Base-by-base conservation (phyloP, 2,329 filamentous ascomycete genomes). In the Monosporascus sp. region DNA sequence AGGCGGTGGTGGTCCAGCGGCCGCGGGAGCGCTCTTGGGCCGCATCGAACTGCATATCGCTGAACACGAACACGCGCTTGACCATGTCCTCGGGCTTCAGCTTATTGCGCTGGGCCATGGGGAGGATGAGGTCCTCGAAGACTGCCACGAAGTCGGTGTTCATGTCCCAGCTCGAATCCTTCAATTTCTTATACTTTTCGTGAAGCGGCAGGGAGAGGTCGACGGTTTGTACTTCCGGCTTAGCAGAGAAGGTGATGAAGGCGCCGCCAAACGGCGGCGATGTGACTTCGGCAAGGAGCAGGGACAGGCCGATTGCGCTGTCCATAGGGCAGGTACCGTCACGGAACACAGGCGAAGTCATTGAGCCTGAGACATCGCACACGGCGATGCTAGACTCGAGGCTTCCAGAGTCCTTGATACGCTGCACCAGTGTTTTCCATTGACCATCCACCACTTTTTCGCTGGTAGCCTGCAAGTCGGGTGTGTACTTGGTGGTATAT, bases 31-130 rank as follows among this genome's bases (percentile, higher is more conserved):
- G 5, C 27, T 41, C 3, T 49, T 56, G 51, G 1, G 74, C 74
- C 0, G 53, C 0, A 56, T 85, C 65, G 61, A 85, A 85, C 45
- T 84, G 79, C 81, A 85, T 84, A 62, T 84, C 81, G 45, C 71
- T 78, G 60, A 85, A 84, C 37, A 85, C 76, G 60, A 85, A 84
- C 17, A 85, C 63, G 4, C 78, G 76, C 68, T 82, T 83, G 17
- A 84, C 74, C 80, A 85, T 85, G 40, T 85, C 75, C 51, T 82
- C 78, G 40, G 71, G 74, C 57, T 69, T 73, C 37, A 85, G 60
- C 11, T 78, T 72, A 57, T 81, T 72, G 47, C 70, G 45, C 7
- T 77, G 50, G 0, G 81, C 81, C 70, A 81, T 74, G 2, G 79
- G 79, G 0, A 85, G 73, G 47, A 85, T 75, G 1, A 83, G 66